Conservation (phyloP, 2,329 filamentous ascomycete genomes). For the Phialophora expanda region DNA sequence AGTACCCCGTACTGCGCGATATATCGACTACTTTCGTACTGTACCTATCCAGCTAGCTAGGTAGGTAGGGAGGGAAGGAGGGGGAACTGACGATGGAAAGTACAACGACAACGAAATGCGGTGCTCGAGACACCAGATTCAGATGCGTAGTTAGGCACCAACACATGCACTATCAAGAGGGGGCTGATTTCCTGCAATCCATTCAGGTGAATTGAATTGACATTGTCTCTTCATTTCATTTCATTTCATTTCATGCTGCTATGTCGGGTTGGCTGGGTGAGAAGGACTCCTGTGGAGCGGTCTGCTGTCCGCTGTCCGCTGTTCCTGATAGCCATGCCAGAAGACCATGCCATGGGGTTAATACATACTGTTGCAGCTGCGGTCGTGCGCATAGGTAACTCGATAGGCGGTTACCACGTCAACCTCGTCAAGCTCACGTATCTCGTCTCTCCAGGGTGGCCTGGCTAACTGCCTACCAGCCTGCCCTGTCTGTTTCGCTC, state of each 20-base stretch:
- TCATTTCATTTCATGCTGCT: neutral
- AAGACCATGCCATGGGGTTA: neutral
- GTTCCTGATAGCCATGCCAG: neutral
- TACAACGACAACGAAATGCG: too few relatives aligned
- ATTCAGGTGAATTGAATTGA: neutral
- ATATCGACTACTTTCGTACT: too few relatives aligned
- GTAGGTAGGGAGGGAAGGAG: too few relatives aligned
- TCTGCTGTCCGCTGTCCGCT: neutral
- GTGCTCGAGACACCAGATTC: too few relatives aligned
- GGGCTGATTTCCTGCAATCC: neutral
- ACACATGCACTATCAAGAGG: neutral
- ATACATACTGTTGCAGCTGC: neutral
- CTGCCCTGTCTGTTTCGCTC: neutral
- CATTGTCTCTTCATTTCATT: neutral
- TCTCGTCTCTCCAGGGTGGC: neutral
- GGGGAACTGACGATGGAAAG: too few relatives aligned
- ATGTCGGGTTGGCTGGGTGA: neutral
- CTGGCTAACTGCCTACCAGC: neutral
- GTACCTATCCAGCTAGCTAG: too few relatives aligned
- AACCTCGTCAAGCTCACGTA: neutral
- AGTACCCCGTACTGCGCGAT: too few relatives aligned
- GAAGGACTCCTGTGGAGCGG: neutral
- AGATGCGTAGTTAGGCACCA: neutral
- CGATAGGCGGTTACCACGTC: neutral
- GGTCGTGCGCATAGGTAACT: neutral